Base-by-base conservation (phyloP, 257 asterid genomes). In the Fraxinus cuspidata region DNA sequence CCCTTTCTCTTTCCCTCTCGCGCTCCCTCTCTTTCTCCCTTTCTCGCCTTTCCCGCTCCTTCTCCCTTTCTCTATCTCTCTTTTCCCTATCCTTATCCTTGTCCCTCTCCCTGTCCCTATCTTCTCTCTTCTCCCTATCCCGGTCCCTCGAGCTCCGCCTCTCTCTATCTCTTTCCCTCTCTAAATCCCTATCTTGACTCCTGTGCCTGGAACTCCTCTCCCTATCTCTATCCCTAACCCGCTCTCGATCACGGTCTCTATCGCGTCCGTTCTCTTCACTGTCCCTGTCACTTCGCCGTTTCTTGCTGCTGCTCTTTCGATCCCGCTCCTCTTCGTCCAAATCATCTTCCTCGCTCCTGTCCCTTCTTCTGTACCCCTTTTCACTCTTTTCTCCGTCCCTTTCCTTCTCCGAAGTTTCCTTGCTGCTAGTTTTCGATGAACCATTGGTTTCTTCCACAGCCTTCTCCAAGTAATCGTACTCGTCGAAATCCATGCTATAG, bases 381-480 rank as follows among this genome's bases (percentile, higher is more conserved):
- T 89, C 96, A 79, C 82, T 81, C 85, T 81, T 88, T 74, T 91
- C 97, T 64, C 89, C 74, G 71, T 87, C 92, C 77, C 79, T 87
- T 29, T 89, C 92, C 80, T 72, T 85, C 69, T 80, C 92, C 82
- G 83, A 84, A 28, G 86, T 74, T 23, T 83, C 91, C 85, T 86
- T 63, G 69, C 69, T 63, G 69, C 69, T 63, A 25, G 35, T 76
- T 80, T 88, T 93, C 77, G 92, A 71, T 16, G 90, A 64, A 72
- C 85, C 93, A 84, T 93, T 90, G n/a, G 91, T 88, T 81, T 90
- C 98, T 74, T 96, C 99, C 29, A 96, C 98, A 19, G 97, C 81
- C 64, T 91, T 96, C 87, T 96, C 99, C 38, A 96, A 88, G 87
- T 96, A 96, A 49, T 93, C 99, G 87, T 93, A 93, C 95, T 96